Evolutionary conservation across 2,329 filamentous ascomycete species (phyloP), one percentile per base, ranked within the genome.

Genomic region (Alternaria sp.): DNA sequence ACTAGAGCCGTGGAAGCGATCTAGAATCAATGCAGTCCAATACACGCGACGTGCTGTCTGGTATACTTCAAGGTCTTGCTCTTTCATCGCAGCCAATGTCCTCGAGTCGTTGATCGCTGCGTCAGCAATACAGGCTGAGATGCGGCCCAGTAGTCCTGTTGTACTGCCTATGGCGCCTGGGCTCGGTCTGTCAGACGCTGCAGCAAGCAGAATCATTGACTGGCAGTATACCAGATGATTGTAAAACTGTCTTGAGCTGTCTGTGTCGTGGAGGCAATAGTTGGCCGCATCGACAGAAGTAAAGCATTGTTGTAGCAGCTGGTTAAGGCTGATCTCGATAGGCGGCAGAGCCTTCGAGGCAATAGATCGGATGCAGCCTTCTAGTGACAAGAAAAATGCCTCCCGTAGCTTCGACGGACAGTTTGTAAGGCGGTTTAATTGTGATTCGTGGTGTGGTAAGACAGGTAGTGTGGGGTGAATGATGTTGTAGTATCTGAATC

Each of bases 1-100:
- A 57, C 72, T 73, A 46, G 76, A 74, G 12, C 77, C 75, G 53
- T 79, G 71, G 45, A 78, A 78, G 22, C 76, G 74, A 50, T 79
- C 78, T n/a, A 79, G 43, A 30, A 78, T 77, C 51, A 79, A 73
- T 1, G 75, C 65, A 36, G 73, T 67, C 76, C 76, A 79, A 54
- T 78, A 79, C 2, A 77, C 68, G 49, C 76, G 76, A 2, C 78
- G 72, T 30, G 75, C 67, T 22, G 69, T 65, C 9, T 76, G 67
- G 28, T 70, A 76, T 8, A 64, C 48, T 18, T 79, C 75, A 28
- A 62, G 57, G 36, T 77, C 74, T 49, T 77, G 74, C 11, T 77
- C 72, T 48, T 72, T 72, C 9, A 78, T 49, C 14, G 52, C 51
- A 12, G 55, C 56, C 18, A 78, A 50, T 1, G 67, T 66, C 34